Evolutionary conservation across 1,284 basidiomycete genomes (phyloP), one percentile per base, ranked within the genome.

Genomic region (Rhodotorula glutinis): DNA sequence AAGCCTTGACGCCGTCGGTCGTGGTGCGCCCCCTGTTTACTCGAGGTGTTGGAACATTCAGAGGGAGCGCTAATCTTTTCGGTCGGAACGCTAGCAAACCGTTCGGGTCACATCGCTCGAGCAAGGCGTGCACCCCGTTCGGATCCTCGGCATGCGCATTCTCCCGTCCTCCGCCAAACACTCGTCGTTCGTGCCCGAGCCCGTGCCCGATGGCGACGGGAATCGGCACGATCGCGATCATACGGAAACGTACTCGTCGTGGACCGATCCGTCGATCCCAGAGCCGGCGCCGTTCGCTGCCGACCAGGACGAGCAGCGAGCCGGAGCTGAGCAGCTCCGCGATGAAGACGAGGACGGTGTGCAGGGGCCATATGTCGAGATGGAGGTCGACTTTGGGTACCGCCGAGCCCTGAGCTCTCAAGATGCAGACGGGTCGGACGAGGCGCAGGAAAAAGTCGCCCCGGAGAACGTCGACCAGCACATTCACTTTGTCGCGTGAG

Each of bases 301-400:
- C 3, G 62, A 63, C n/a, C 40, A 47, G 40, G 55, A 63, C 9
- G 62, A 63, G 23, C 62, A 63, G 49, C 4, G 58, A 29, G 10
- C 25, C n/a, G 49, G 57, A 19, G 41, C 43, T 25, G 29, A 53
- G 29, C 21, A 25, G 27, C 17, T 27, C 16, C 51, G 13, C n/a
- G n/a, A 29, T 29, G 21, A 29, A 38, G 56, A 57, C 43, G 56
- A 47, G 23, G 56, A 57, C 43, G 56, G 56, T 13, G 2, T 21
- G 0, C 47, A 47, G 8, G 57, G 60, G 2, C 53, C 60, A 7
- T 49, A 29, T 30, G 56, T 63, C 30, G 62, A 63, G 56, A 33
- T 63, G 16, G 62, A 63, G 30, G 41, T 53, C 30, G 62, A 63
- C 43, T 53, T 63, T 33, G 62, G 49, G 51, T 63, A 63, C 33